Evolutionary conservation across 768 basidiomycete genomes (phyloP).

Genomic region (Tricholoma saponaceum): DNA sequence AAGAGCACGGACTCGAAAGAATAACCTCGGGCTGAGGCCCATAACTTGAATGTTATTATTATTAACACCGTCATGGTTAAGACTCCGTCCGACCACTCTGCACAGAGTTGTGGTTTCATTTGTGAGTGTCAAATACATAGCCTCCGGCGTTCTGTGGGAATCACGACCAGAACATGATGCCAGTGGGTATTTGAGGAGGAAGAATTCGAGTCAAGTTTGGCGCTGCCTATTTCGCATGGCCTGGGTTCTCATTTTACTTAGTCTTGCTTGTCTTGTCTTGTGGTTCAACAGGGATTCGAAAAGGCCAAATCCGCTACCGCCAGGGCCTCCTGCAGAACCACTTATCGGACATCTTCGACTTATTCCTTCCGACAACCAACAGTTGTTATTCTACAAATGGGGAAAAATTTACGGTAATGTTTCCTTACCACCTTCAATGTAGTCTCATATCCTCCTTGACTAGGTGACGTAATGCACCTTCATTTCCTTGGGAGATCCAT

Average conservation of each 20-base stretch:
- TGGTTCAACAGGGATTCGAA: not conserved
- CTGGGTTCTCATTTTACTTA: not conserved
- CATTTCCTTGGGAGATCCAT: conserved; percentile 6
- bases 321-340: conserved; percentile 14
- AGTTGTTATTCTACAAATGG: conserved; percentile 11
- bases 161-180: no score
- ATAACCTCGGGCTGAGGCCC: no score
- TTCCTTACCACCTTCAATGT: not conserved
- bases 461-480: conserved; percentile 14
- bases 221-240: not conserved
- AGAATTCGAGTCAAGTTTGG: no score
- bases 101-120: no score
- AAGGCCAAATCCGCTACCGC: conserved; percentile 8
- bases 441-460: not conserved
- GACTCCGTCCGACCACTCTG: no score
- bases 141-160: no score
- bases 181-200: no score
- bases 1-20: no score
- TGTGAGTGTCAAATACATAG: no score
- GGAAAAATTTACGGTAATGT: conserved; percentile 12
- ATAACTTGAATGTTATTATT: no score
- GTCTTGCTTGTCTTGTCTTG: not conserved
- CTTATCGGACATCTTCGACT: conserved; percentile 15
- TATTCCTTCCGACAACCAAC: conserved; percentile 6
- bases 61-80: no score